phyloP scores from a whole-genome alignment of 352 stramenopile genomes.

The Elongisporangium senticosum region DNA sequence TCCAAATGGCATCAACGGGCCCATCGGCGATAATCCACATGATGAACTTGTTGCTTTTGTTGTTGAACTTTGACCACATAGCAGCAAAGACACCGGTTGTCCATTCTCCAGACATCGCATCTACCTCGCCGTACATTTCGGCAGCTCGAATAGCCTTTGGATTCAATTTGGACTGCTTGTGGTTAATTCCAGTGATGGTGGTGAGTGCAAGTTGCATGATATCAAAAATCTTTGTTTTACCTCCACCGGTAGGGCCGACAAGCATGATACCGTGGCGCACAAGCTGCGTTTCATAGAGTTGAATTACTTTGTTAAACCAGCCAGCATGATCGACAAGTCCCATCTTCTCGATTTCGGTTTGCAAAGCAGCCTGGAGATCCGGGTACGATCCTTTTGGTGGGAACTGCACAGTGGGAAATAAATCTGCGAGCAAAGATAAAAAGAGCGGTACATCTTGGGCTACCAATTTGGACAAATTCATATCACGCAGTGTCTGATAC shows the following conservation, averaged over 20 bases:
- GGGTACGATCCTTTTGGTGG: constrained; percentile 94
- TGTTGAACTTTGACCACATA: constrained; percentile 99
- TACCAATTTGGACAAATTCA: constrained; percentile 98
- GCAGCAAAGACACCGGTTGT: constrained; percentile 97
- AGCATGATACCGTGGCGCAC: constrained; percentile 99
- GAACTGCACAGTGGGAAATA: constrained; percentile 93
- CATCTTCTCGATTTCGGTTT: constrained; percentile 88
- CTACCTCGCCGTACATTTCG: constrained; percentile 98
- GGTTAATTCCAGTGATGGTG: constrained; percentile 87
- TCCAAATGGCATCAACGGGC: constrained; percentile 98
- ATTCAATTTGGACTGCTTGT: constrained; percentile 96
- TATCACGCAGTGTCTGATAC: constrained; percentile 91
- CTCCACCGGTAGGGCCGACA: constrained; percentile 94
- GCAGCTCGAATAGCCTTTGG: constrained; percentile 96
- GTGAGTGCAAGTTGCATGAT: constrained; percentile 92
- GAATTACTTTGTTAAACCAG: constrained; percentile 96
- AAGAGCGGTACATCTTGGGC: constrained; percentile 98
- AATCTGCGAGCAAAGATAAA: constrained; percentile 93
- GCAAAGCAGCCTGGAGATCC: constrained; percentile 88
- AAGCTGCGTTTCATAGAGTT: constrained; percentile 97
- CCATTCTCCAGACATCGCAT: constrained; percentile 96
- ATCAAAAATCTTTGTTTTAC: constrained; percentile 98
- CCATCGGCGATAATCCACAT: constrained; percentile 98
- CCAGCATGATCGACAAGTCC: constrained; percentile 83
- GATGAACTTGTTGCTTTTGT: constrained; percentile 97